Percentiles rank a stretch among this genome's conserved stretches.
Evolutionary conservation across 2,329 filamentous ascomycete species (phyloP).

Genomic region (Ceratocystis destructans): DNA sequence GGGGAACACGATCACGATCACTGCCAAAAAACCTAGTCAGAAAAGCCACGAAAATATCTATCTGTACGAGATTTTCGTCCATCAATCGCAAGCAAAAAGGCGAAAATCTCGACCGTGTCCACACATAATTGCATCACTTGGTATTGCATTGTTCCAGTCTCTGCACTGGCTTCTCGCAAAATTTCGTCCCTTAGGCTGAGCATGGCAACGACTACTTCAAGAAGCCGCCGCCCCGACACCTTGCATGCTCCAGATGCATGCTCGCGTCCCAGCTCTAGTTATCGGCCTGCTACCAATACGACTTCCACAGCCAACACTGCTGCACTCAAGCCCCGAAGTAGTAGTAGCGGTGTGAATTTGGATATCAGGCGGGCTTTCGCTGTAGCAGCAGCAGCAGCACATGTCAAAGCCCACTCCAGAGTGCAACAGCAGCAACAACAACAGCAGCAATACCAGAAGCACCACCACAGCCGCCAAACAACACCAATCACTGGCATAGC

Average conservation of each 20-base stretch:
- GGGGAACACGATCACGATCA: neutral
- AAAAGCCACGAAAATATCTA: neutral
- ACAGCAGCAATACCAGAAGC: neutral
- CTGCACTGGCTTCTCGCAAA: neutral
- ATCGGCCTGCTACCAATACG: neutral
- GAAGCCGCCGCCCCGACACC: constrained; percentile 7
- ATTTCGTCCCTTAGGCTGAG: neutral
- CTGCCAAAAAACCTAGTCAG: neutral
- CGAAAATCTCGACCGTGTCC: neutral
- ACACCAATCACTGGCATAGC: neutral
- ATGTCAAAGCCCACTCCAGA: constrained; percentile 9
- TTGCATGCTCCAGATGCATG: constrained; percentile 14
- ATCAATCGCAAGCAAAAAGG: neutral
- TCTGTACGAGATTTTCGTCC: neutral
- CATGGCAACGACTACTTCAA: constrained; percentile 15
- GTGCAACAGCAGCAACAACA: neutral
- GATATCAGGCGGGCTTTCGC: constrained; percentile 18
- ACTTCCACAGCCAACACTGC: constrained; percentile 1
- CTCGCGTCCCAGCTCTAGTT: constrained; percentile 12
- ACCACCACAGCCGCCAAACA: neutral
- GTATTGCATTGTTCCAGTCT: neutral
- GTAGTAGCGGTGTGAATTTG: constrained; percentile 14
- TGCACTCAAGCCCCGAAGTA: constrained; percentile 10
- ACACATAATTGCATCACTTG: neutral
- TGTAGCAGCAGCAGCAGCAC: constrained; percentile 9